These are phyloP conservation scores for Rhodotorula toruloides DNA, from an alignment of 768 basidiomycete species.

Conservation along the genomic window DNA sequence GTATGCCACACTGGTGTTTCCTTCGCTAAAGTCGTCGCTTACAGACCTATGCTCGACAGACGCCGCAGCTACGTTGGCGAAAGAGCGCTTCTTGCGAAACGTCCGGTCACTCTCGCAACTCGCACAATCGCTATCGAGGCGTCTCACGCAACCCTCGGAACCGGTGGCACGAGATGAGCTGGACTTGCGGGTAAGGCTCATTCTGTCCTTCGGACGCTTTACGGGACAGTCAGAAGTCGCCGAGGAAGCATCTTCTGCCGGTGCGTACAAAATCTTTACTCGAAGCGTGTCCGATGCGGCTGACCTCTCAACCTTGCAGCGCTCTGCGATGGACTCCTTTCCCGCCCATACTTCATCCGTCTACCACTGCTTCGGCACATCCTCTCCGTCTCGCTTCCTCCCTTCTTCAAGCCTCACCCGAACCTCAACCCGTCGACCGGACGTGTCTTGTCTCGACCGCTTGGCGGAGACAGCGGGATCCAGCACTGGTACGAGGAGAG, in stretches of 20 bases:
- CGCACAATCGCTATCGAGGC: background rate
- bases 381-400: constrained; percentile 19
- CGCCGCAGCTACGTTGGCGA: background rate
- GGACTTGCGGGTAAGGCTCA: background rate
- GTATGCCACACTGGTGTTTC: background rate
- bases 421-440: constrained; percentile 30
- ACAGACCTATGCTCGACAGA: background rate
- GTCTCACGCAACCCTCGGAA: background rate
- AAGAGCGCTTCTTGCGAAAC: background rate
- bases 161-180: background rate
- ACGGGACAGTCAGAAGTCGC: background rate
- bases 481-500: constrained; percentile 13
- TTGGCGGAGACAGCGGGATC: constrained; percentile 10
- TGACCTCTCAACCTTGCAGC: background rate
- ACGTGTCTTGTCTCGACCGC: constrained; percentile 16
- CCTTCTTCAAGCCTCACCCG: constrained; percentile 27
- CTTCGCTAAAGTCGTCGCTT: background rate
- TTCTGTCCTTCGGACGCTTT: constrained; percentile 8
- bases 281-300: background rate
- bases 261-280: background rate
- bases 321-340: background rate
- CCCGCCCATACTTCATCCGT: background rate
- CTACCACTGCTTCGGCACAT: constrained; percentile 10
- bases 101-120: background rate
- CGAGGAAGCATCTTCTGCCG: accelerated